These are phyloP conservation scores for Paraconiothyrium brasiliense DNA, from an alignment of 2,329 filamentous ascomycete species.

Conservation along the genomic window DNA sequence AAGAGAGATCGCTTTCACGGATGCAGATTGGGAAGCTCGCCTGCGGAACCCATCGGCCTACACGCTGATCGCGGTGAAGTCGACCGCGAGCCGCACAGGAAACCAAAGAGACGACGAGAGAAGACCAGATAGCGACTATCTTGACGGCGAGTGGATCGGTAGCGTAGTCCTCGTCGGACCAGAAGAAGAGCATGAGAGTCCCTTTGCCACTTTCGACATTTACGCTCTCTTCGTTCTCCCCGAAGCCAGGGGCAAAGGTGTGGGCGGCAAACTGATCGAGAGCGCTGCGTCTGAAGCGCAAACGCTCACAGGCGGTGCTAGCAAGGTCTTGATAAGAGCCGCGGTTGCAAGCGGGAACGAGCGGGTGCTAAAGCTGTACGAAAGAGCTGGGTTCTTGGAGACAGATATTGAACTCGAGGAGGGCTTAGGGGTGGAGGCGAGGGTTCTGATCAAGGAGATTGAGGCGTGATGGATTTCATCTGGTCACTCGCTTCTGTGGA, in stretches of 20 bases:
- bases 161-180: slow-evolving; percentile 22
- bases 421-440: background rate
- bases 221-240: slow-evolving; percentile 42
- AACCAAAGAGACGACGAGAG: background rate
- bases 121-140: background rate
- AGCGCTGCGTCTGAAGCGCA: slow-evolving; percentile 29
- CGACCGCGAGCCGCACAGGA: background rate
- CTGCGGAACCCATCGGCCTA: slow-evolving; percentile 26
- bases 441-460: background rate
- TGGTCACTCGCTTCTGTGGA: background rate
- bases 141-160: slow-evolving; percentile 24
- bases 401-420: background rate
- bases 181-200: background rate
- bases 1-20: slow-evolving; percentile 21
- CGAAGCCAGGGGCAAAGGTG: slow-evolving; percentile 31
- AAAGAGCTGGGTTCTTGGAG: slow-evolving; percentile 34
- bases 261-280: slow-evolving; percentile 39
- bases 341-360: slow-evolving; percentile 37
- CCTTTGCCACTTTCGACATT: slow-evolving; percentile 29
- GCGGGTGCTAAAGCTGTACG: slow-evolving; percentile 34
- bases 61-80: slow-evolving; percentile 22
- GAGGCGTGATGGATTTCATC: background rate
- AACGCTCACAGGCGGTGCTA: slow-evolving; percentile 14
- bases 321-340: slow-evolving; percentile 24
- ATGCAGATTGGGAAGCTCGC: slow-evolving; percentile 27